These are phyloP conservation scores for Escovopsis sp. DNA, from an alignment of 2,329 filamentous ascomycete genomes.

Conservation along the genomic window DNA sequence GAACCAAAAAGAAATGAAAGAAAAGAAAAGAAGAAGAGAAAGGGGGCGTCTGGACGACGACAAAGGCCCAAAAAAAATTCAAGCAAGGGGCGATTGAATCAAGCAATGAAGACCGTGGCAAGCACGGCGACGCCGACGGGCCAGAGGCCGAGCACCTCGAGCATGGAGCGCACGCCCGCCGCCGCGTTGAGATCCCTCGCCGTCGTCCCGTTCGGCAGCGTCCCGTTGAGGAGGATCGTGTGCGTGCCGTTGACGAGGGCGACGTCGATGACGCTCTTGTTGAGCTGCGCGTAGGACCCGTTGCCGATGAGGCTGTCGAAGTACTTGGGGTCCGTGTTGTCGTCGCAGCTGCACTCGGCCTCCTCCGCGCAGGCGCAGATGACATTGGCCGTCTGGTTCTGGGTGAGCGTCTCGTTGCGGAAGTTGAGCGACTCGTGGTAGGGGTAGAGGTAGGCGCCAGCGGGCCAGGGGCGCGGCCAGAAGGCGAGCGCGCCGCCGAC, in stretches of 20 bases:
- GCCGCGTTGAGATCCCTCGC: slow-evolving; percentile 18
- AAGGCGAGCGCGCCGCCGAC: slow-evolving; percentile 34
- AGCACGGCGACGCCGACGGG: slow-evolving; percentile 29
- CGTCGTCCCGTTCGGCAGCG: slow-evolving; percentile 52
- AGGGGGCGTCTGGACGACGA: background rate
- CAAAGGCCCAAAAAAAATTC: background rate
- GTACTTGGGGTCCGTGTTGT: slow-evolving; percentile 44
- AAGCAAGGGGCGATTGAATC: slow-evolving; percentile 5
- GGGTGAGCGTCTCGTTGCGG: slow-evolving; percentile 32
- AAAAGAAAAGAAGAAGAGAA: background rate
- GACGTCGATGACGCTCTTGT: slow-evolving; percentile 47
- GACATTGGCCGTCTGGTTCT: slow-evolving; percentile 20
- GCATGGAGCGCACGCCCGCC: slow-evolving; percentile 16
- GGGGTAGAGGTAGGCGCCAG: slow-evolving; percentile 45
- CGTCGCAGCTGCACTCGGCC: slow-evolving; percentile 49
- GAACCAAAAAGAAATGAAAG: background rate
- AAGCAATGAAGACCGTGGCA: slow-evolving; percentile 29
- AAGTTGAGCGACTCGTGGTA: slow-evolving; percentile 27
- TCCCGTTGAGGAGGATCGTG: slow-evolving; percentile 61
- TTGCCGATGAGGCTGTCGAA: slow-evolving; percentile 49
- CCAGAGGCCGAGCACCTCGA: slow-evolving; percentile 32
- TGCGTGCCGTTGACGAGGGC: slow-evolving; percentile 24
- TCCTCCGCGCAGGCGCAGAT: slow-evolving; percentile 36
- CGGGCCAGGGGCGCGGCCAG: slow-evolving; percentile 51
- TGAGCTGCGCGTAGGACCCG: slow-evolving; percentile 41